phyloP scores from a whole-genome alignment of 805 yeast species.

The Candida hispaniensis region DNA sequence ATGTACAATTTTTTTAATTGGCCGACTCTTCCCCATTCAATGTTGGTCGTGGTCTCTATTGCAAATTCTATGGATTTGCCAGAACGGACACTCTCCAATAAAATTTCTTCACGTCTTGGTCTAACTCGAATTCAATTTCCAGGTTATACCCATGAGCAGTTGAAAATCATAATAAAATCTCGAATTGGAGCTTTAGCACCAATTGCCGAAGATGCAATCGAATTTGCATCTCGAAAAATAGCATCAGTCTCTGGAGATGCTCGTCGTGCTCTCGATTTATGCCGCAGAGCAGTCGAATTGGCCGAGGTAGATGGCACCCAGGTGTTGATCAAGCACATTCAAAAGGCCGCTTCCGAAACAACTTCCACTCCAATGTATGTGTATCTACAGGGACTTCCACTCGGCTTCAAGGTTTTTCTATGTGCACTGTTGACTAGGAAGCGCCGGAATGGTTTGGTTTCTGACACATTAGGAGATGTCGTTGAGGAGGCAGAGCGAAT shows the following conservation, averaged over 20 bases:
- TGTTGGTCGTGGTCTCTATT: slow-evolving; percentile 78
- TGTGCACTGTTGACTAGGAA: slow-evolving; percentile 53
- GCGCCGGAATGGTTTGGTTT: slow-evolving; percentile 60
- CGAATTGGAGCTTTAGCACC: slow-evolving; percentile 43
- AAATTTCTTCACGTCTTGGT: slow-evolving; percentile 86
- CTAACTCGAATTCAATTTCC: slow-evolving; percentile 75
- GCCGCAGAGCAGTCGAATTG: slow-evolving; percentile 80
- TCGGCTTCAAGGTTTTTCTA: slow-evolving; percentile 62
- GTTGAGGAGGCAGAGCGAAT: slow-evolving; percentile 62
- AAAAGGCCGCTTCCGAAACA: slow-evolving; percentile 69
- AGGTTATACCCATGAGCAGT: slow-evolving; percentile 74
- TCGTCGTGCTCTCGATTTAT: slow-evolving; percentile 76
- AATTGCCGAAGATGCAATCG: slow-evolving; percentile 62
- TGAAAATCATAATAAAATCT: slow-evolving; percentile 61
- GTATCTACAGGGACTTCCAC: slow-evolving; percentile 49
- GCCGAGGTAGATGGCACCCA: slow-evolving; percentile 50
- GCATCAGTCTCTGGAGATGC: slow-evolving; percentile 98
- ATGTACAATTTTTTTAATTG: slow-evolving; percentile 96
- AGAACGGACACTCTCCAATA: slow-evolving; percentile 75
- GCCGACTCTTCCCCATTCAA: slow-evolving; percentile 79
- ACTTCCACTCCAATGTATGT: slow-evolving; percentile 60
- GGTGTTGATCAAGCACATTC: slow-evolving; percentile 64
- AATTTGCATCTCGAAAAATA: slow-evolving; percentile 85
- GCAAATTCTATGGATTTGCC: slow-evolving; percentile 98
- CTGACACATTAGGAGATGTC: slow-evolving; percentile 62